Evolutionary conservation across 345 rosid species (phyloP), one percentile per base, ranked within the genome.

Genomic region (Acer yangbiense): DNA sequence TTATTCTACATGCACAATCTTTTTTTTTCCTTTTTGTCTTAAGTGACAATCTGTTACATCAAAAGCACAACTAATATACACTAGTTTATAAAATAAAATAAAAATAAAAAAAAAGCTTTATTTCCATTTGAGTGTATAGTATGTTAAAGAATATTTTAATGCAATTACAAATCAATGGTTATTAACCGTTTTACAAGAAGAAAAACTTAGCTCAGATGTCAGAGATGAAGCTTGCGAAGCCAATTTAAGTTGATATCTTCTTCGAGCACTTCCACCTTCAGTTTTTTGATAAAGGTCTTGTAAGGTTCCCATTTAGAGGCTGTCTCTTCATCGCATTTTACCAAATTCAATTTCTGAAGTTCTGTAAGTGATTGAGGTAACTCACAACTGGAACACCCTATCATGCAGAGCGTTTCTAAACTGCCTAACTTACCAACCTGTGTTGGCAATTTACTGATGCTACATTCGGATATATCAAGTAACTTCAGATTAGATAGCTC

Each of bases 391-490:
- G 71, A 66, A 81, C 93, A 90, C 32, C 87, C 90, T 44, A 50
- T 86, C 93, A 92, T 88, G 65, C 76, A 71, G 1, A 91, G 80
- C 78, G 76, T 87, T 55, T 71, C 73, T 55, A 92, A 77, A 12
- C 65, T 84, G 50, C 61, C 39, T 77, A 94, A 48, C 16, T 82
- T 81, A 5, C 89, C 90, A 1, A 91, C 85, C 69, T 80, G 76
- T 27, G 43, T 2, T 0, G 97, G 94, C 50, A 93, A 72, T 20
- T 79, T 70, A 6, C 10, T 79, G 18, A 89, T 62, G 43, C 67
- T 78, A 77, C 92, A 90, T 18, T 88, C 75, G 0, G 93, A 89
- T 46, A 88, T 83, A 80, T 90, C 90, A 12, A 93, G 82, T 76
- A 73, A 27, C 21, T n/a, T 55, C 62, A 90, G 68, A 20, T 50